phyloP scores from a whole-genome alignment of 1,284 basidiomycete genomes.

The Tilletia indica region DNA sequence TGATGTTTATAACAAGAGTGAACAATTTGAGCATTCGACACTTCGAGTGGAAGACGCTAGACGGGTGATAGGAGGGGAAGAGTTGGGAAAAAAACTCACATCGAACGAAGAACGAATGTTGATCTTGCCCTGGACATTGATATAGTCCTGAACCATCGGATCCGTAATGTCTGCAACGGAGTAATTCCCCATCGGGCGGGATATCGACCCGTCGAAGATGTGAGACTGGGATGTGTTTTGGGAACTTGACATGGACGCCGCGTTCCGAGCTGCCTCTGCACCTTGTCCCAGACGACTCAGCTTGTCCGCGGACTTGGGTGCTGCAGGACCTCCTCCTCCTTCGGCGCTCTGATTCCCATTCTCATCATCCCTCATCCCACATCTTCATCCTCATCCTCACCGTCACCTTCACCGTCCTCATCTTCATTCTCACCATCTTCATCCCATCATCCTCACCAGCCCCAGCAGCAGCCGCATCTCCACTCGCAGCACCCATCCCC shows the following conservation, averaged over 20 bases:
- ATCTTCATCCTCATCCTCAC: background rate
- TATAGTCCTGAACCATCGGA: conserved; percentile 60
- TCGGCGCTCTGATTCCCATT: too few relatives aligned
- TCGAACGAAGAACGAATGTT: conserved; percentile 22
- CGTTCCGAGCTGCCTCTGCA: background rate
- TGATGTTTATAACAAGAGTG: conserved; percentile 16
- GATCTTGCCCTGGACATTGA: conserved; percentile 24
- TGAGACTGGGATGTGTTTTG: conserved; percentile 61
- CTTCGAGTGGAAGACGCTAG: background rate
- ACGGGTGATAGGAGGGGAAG: background rate
- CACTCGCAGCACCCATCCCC: too few relatives aligned
- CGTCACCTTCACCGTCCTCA: background rate
- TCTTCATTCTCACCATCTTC: background rate
- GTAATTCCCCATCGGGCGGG: conserved; percentile 59
- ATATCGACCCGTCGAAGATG: conserved; percentile 76
- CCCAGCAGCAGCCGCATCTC: background rate
- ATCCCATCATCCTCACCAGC: background rate
- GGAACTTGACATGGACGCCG: conserved; percentile 36
- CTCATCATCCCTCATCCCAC: conserved; percentile 9
- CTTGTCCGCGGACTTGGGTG: too few relatives aligned
- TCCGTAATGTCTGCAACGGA: conserved; percentile 86
- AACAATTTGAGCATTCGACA: conserved; percentile 21
- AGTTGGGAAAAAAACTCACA: conserved; percentile 19
- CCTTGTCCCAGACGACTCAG: background rate
- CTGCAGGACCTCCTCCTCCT: too few relatives aligned